These are phyloP conservation scores for Xerocomus minutiporus DNA, from an alignment of 1,284 basidiomycete species.

Conservation along the genomic window DNA sequence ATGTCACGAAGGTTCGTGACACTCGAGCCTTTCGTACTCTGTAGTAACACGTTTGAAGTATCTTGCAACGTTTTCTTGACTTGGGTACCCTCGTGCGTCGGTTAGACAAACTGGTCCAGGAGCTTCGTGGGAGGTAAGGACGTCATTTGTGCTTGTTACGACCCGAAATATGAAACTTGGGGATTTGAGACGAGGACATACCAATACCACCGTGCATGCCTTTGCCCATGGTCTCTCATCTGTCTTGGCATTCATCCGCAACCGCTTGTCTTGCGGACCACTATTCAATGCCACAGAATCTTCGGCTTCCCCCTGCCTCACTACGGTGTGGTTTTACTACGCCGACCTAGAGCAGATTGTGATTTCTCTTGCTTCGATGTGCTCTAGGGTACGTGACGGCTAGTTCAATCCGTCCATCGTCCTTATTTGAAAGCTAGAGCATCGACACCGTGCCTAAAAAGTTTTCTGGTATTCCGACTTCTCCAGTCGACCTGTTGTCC, in stretches of 20 bases:
- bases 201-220: constrained; percentile 55
- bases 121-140: constrained; percentile 43
- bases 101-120: constrained; percentile 50
- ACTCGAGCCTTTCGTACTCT: neutral
- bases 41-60: constrained; percentile 34
- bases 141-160: neutral
- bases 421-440: constrained; percentile 35
- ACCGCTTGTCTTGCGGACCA: constrained; percentile 38
- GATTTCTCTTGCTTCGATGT: constrained; percentile 48
- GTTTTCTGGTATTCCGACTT: constrained; percentile 41
- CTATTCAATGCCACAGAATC: constrained; percentile 25
- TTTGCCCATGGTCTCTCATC: constrained; percentile 62
- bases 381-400: constrained; percentile 46
- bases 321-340: constrained; percentile 51
- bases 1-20: constrained; percentile 50
- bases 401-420: neutral
- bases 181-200: constrained; percentile 36
- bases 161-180: constrained; percentile 3
- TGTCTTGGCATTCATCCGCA: constrained; percentile 47
- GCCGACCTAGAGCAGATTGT: constrained; percentile 48
- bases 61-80: constrained; percentile 54
- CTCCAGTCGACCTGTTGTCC: constrained; percentile 50
- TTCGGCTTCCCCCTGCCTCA: constrained; percentile 31
- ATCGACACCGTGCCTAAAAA: constrained; percentile 36
- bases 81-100: constrained; percentile 63